Conservation (phyloP, 1,139 yeast species). For the Saccharomyces hybrid region DNA sequence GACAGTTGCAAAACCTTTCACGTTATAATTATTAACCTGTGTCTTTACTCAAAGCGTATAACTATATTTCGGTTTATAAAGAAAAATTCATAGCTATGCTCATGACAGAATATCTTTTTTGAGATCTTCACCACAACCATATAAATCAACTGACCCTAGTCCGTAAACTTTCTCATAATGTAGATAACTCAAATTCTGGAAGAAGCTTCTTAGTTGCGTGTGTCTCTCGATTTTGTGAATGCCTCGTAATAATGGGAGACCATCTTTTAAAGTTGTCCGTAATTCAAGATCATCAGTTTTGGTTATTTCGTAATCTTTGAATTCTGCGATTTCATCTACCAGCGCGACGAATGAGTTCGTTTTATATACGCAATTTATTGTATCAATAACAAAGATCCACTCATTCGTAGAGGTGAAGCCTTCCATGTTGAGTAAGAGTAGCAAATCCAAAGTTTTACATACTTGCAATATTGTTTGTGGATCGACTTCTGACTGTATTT, state of each 20-base stretch:
- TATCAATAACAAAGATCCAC: slow-evolving; percentile 79
- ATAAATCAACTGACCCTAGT: slow-evolving; percentile 43
- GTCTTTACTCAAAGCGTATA: neutral
- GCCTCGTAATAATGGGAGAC: slow-evolving; percentile 43
- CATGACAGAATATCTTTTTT: slow-evolving; percentile 44
- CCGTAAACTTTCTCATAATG: slow-evolving; percentile 69
- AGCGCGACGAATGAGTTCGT: slow-evolving; percentile 35
- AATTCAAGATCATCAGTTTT: slow-evolving; percentile 15
- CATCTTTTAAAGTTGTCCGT: slow-evolving; percentile 41
- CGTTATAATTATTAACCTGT: neutral
- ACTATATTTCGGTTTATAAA: neutral
- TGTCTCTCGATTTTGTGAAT: slow-evolving; percentile 39
- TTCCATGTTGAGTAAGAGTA: slow-evolving; percentile 60
- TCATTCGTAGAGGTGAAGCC: slow-evolving; percentile 68
- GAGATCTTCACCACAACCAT: slow-evolving; percentile 47
- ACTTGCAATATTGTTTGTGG: slow-evolving; percentile 46
- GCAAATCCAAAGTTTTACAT: slow-evolving; percentile 70
- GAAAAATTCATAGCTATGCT: neutral
- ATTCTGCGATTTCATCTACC: slow-evolving; percentile 43
- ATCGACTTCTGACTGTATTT: slow-evolving; percentile 36
- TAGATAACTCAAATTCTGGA: slow-evolving; percentile 60
- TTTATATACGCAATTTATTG: slow-evolving; percentile 53
- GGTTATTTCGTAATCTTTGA: slow-evolving; percentile 32
- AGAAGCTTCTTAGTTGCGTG: slow-evolving; percentile 48
- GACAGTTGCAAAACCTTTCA: neutral